These are phyloP conservation scores for Blastobotrys arbuscula DNA, from an alignment of 1,139 yeast species.

Conservation along the genomic window DNA sequence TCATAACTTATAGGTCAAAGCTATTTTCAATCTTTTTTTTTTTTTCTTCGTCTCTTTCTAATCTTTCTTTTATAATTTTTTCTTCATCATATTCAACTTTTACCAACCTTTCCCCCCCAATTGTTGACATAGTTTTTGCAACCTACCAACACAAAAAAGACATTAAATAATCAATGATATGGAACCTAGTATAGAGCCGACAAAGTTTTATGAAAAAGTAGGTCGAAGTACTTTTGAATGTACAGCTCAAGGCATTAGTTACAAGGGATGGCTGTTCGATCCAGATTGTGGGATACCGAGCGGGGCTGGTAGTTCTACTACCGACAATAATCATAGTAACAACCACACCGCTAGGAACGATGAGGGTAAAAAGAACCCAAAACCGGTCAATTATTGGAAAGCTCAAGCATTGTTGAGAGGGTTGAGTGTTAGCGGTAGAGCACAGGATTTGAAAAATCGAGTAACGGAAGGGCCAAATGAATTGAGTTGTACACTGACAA, in stretches of 20 bases:
- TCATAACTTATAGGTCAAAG: no score
- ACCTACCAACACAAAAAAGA: no score
- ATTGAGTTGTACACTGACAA: slow-evolving; percentile 3
- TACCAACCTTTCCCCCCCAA: not conserved
- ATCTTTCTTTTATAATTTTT: not conserved
- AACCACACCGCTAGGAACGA: not conserved
- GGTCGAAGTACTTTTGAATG: slow-evolving; percentile 8
- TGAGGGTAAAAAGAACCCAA: not conserved
- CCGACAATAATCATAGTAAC: not conserved
- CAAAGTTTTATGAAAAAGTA: slow-evolving; percentile 6
- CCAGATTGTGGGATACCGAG: slow-evolving; percentile 3
- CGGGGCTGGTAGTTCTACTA: not conserved
- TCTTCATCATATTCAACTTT: not conserved
- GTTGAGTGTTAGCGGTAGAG: slow-evolving; percentile 5
- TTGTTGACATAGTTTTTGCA: no score
- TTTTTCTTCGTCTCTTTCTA: no score
- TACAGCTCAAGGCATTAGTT: slow-evolving; percentile 4
- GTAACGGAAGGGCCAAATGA: slow-evolving; percentile 2
- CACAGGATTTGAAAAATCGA: not conserved
- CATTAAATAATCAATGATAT: not conserved
- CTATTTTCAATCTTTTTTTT: no score
- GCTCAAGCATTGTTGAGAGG: slow-evolving; percentile 4
- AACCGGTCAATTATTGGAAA: slow-evolving; percentile 7
- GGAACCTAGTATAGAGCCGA: slow-evolving; percentile 6
- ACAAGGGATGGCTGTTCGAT: slow-evolving; percentile 4